A percentile compares a stretch with the other conserved stretches of the same genome.
Evolutionary conservation across 1,139 yeast genomes (phyloP).

Genomic region (Saccharomyces hybrid): DNA sequence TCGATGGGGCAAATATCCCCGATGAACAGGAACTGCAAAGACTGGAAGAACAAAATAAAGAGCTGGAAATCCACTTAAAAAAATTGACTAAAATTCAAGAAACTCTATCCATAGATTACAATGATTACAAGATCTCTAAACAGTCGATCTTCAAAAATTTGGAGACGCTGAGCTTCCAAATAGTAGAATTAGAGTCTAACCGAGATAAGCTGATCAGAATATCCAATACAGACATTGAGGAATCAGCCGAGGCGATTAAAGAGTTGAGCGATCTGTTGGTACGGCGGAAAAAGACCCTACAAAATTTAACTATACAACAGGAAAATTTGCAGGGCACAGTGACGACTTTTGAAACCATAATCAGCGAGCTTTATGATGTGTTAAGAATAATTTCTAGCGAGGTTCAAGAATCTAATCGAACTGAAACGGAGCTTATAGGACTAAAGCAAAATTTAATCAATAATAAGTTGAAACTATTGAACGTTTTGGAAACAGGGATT

Average conservation of each 20-base stretch:
- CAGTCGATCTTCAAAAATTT: conserved; percentile 45
- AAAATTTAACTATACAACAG: conserved; percentile 41
- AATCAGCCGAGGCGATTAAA: conserved; percentile 46
- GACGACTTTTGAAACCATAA: conserved; percentile 43
- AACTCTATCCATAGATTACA: conserved; percentile 55
- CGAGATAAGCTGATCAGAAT: conserved; percentile 54
- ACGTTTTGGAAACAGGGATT: conserved; percentile 18
- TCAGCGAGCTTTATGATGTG: conserved; percentile 26
- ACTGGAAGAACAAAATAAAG: conserved; percentile 48
- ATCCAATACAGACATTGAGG: conserved; percentile 54
- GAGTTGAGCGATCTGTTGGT: conserved; percentile 47
- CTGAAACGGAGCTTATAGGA: conserved; percentile 22
- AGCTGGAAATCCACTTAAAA: conserved; percentile 57
- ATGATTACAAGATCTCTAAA: conserved; percentile 58
- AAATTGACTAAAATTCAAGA: conserved; percentile 60
- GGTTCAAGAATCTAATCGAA: conserved; percentile 25
- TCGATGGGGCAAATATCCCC: conserved; percentile 13
- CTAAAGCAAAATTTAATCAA: conserved; percentile 20
- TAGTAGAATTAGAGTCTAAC: conserved; percentile 51
- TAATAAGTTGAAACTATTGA: conserved; percentile 20
- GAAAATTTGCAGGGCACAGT: conserved; percentile 48
- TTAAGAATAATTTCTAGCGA: conserved; percentile 27
- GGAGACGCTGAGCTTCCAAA: conserved; percentile 30
- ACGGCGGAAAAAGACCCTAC: conserved; percentile 37
- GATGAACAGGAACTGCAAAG: conserved; percentile 36